Conservation (phyloP, 2,329 filamentous ascomycete genomes). For the Pyrenochaeta sp. region DNA sequence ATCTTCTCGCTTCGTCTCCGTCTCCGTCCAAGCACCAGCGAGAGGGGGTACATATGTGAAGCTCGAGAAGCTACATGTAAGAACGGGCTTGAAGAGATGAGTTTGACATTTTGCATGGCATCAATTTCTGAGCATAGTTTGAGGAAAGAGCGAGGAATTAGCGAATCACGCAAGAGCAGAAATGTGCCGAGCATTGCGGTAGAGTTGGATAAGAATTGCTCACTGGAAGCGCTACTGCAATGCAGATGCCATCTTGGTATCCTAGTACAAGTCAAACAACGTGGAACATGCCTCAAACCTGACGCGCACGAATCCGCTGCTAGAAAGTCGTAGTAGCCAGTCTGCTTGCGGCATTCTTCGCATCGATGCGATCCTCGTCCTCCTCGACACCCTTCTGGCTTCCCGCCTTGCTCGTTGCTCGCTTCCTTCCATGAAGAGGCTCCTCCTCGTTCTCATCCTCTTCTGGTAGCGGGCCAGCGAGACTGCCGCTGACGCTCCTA, state of each 20-base stretch:
- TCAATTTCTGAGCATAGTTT: neutral
- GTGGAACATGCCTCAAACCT: slow-evolving; percentile 9
- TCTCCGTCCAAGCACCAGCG: no score
- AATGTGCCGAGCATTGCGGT: neutral
- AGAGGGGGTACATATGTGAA: no score
- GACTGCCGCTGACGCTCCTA: slow-evolving; percentile 78
- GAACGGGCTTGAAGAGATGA: neutral
- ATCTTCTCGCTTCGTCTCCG: no score
- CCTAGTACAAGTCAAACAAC: slow-evolving; percentile 6
- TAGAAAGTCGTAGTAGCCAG: slow-evolving; percentile 94
- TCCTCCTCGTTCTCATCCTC: slow-evolving; percentile 65
- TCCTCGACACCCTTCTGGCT: slow-evolving; percentile 74
- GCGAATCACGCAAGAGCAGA: neutral
- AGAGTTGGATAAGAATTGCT: neutral
- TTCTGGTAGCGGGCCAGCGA: slow-evolving; percentile 66
- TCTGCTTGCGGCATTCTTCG: slow-evolving; percentile 91
- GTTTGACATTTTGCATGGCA: neutral
- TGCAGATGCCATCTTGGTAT: slow-evolving; percentile 12
- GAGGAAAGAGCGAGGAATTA: neutral
- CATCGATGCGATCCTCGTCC: slow-evolving; percentile 94
- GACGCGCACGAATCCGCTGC: slow-evolving; percentile 15
- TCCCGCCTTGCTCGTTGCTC: slow-evolving; percentile 58
- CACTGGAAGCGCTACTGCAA: neutral
- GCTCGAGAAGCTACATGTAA: no score
- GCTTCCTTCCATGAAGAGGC: slow-evolving; percentile 58